Percentiles rank a stretch among this genome's conserved stretches.
Evolutionary conservation across 371 early-diverging fungal genomes (phyloP).

Genomic region (Mortierella sp.): DNA sequence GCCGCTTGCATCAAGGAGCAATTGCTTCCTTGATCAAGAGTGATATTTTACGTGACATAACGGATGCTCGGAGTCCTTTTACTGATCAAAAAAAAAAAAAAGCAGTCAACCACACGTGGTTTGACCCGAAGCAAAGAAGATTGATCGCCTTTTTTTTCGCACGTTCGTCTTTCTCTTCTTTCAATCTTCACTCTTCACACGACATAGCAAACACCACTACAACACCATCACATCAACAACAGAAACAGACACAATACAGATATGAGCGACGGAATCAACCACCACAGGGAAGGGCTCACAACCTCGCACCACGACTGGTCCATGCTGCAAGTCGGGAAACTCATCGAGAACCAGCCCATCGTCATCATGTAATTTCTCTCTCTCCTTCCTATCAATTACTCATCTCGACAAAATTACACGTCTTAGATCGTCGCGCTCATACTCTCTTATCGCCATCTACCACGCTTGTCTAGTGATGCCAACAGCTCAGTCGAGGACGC

Average conservation of each 20-base stretch:
- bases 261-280: conserved; percentile 18
- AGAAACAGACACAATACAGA: not conserved
- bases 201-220: not conserved
- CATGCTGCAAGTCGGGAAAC: conserved; percentile 64
- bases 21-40: not conserved
- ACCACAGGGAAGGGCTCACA: conserved; percentile 73
- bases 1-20: not conserved
- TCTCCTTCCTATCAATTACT: not conserved
- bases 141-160: not conserved
- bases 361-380: conserved; percentile 64
- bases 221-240: not conserved
- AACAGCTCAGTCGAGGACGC: conserved; percentile 57
- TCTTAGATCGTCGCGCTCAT: not conserved
- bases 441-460: no score
- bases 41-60: not conserved
- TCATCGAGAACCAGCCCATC: conserved; percentile 66
- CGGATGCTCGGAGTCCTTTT: not conserved
- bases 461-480: conserved; percentile 40
- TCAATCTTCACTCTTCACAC: not conserved
- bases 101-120: not conserved
- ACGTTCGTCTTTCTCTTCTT: not conserved
- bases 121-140: not conserved
- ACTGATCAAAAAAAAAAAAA: not conserved
- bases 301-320: conserved; percentile 70
- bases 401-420: not conserved